phyloP scores from a whole-genome alignment of 1,284 basidiomycete genomes.

The Hemileia vastatrix region DNA sequence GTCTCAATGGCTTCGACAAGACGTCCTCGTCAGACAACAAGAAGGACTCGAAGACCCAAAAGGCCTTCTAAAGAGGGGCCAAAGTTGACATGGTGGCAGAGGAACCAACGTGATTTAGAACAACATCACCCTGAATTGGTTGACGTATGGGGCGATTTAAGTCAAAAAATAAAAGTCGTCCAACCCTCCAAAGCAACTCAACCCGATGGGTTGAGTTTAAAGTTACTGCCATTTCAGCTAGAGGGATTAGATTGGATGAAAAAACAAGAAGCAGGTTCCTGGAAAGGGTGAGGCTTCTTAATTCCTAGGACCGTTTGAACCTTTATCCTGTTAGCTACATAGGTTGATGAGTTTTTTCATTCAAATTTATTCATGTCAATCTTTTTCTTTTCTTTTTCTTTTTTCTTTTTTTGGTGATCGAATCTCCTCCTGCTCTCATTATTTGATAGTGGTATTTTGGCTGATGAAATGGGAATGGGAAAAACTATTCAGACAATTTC shows the following conservation, averaged over 20 bases:
- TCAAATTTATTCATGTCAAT: no score
- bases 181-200: slow-evolving; percentile 47
- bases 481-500: slow-evolving; percentile 24
- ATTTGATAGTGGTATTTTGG: slow-evolving; percentile 66
- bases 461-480: slow-evolving; percentile 22
- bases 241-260: slow-evolving; percentile 95
- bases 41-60: no score
- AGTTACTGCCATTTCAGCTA: slow-evolving; percentile 61
- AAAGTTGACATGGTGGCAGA: slow-evolving; percentile 21
- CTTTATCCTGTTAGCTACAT: no score
- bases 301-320: slow-evolving; percentile 50
- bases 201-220: slow-evolving; percentile 58
- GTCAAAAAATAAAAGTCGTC: slow-evolving; percentile 51
- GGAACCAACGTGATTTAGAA: slow-evolving; percentile 18
- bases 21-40: no score
- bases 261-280: slow-evolving; percentile 76
- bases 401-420: not conserved
- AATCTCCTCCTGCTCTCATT: slow-evolving; percentile 76
- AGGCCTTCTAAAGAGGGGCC: no score
- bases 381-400: no score
- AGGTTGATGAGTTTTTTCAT: no score
- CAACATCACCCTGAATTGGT: slow-evolving; percentile 58
- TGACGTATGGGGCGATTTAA: slow-evolving; percentile 79
- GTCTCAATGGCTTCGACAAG: no score
- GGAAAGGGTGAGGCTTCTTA: slow-evolving; percentile 77